Evolutionary conservation across 306 rosid genomes (phyloP).

Genomic region (Sicyos baderoa): DNA sequence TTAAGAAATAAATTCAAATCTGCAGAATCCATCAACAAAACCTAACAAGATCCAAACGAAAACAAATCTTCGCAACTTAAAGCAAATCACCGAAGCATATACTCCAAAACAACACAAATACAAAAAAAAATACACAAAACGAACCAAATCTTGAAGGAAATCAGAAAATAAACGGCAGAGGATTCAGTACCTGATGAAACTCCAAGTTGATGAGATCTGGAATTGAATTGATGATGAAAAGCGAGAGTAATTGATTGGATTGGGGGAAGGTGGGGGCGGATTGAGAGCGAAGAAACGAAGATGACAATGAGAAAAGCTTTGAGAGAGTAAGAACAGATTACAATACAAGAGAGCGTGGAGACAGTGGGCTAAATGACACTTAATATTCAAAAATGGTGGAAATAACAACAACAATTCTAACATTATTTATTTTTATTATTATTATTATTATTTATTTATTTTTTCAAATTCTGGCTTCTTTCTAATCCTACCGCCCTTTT

Average conservation of each 20-base stretch:
- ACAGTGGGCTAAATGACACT: slow-evolving; percentile 7
- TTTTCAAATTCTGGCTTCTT: slow-evolving; percentile 2
- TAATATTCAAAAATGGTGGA: neutral
- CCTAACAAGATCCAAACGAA: neutral
- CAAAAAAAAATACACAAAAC: neutral
- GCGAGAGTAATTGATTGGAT: slow-evolving; percentile 6
- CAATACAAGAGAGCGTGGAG: slow-evolving; percentile 1
- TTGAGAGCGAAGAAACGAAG: slow-evolving; percentile 18
- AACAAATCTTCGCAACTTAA: neutral
- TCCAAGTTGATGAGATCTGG: slow-evolving; percentile 12
- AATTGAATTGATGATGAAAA: neutral
- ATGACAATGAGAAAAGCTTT: slow-evolving; percentile 6
- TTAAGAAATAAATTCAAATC: neutral
- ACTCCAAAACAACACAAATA: neutral
- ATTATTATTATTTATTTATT: too few relatives aligned
- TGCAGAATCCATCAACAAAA: neutral
- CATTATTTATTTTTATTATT: too few relatives aligned
- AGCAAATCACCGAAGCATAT: neutral
- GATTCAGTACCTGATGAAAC: neutral
- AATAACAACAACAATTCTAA: neutral
- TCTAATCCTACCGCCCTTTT: slow-evolving; percentile 6
- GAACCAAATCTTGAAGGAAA: neutral
- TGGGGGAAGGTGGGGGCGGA: neutral
- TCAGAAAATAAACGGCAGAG: neutral
- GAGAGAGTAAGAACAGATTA: slow-evolving; percentile 11